These are phyloP conservation scores for Lipomyces starkeyi DNA, from an alignment of 805 yeast genomes.

Conservation along the genomic window DNA sequence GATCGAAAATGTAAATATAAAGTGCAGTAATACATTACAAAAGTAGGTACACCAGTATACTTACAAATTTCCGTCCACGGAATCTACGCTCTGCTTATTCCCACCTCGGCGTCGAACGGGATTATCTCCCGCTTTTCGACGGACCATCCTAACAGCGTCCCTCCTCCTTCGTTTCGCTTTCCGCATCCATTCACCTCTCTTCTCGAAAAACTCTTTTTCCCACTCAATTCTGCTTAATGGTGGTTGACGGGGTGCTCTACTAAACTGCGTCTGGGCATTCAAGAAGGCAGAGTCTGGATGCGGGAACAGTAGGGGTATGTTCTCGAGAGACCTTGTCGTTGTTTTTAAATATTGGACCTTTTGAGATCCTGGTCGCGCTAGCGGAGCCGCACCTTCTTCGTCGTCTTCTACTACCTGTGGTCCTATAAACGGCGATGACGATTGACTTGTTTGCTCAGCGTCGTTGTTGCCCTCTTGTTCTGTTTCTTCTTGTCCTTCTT, in stretches of 20 bases:
- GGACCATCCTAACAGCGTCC: slow-evolving; percentile 68
- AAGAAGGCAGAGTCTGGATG: slow-evolving; percentile 88
- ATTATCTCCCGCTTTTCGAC: slow-evolving; percentile 50
- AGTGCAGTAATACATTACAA: background rate
- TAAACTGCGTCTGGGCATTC: slow-evolving; percentile 80
- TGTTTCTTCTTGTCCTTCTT: background rate
- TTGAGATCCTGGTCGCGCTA: background rate
- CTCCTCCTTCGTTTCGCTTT: slow-evolving; percentile 76
- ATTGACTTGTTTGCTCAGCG: background rate
- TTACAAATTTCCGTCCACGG: background rate
- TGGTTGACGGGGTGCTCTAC: slow-evolving; percentile 53
- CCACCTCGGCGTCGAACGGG: background rate
- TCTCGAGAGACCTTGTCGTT: slow-evolving; percentile 1
- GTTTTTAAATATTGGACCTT: background rate
- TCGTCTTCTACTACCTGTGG: background rate
- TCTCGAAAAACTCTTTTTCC: slow-evolving; percentile 80
- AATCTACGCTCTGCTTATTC: background rate
- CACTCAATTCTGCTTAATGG: slow-evolving; percentile 55
- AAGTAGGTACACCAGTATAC: background rate
- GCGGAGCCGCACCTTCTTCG: background rate
- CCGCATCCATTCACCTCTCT: slow-evolving; percentile 79
- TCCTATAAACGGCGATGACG: background rate
- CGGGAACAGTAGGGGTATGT: slow-evolving; percentile 72
- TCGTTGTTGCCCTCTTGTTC: background rate
- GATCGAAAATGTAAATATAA: background rate